Base-by-base conservation (phyloP, 1,284 basidiomycete genomes). In the Trichosporon sp. region DNA sequence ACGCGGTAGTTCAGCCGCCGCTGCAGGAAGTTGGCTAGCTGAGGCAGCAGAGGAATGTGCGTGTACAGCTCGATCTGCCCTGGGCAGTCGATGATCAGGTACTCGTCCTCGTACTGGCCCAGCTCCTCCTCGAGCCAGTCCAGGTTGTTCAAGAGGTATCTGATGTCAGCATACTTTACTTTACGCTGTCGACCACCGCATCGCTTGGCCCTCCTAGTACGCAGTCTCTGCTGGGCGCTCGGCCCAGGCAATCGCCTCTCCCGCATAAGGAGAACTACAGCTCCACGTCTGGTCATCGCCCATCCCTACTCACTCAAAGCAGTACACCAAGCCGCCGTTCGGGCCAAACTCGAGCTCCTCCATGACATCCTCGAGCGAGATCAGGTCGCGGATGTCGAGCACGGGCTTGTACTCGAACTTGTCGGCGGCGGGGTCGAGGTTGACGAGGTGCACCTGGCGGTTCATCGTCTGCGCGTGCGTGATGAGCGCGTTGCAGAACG, bases 61-160 rank as follows among this genome's bases (percentile, higher is more conserved):
- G 97, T 99, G 83, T 99, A 99, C 11, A 99, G 87, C 84, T 99
- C 97, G 76, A 99, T 99, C 84, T 99, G 97, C 44, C 95, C 95
- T 73, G 97, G 97, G 79, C 97, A 99, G 85, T 99, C 97, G 74
- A 99, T 91, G 75, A 99, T 90, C 62, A 99, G 88, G 84, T 98
- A 99, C 84, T 99, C 97, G 78, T 98, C 92, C 58, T 98, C 95
- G 81, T 89, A 99, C 13, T 90, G 89, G 11, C 95, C 95, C 1
- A 99, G 87, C 79, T 98, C 92, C 80, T 98, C 96, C 76, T 98
- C 93, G n/a, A 99, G 86, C 97, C 97, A 99, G 82, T 99, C 97
- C 83, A 98, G 91, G 78, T 99, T 98, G 79, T 98, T 89, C 72
- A 98, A 84, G 66, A 99, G 87, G 84, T 99, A 99, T 83, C 95